phyloP scores from a whole-genome alignment of 495 filamentous ascomycete genomes.

The Haplographium delicatum region DNA sequence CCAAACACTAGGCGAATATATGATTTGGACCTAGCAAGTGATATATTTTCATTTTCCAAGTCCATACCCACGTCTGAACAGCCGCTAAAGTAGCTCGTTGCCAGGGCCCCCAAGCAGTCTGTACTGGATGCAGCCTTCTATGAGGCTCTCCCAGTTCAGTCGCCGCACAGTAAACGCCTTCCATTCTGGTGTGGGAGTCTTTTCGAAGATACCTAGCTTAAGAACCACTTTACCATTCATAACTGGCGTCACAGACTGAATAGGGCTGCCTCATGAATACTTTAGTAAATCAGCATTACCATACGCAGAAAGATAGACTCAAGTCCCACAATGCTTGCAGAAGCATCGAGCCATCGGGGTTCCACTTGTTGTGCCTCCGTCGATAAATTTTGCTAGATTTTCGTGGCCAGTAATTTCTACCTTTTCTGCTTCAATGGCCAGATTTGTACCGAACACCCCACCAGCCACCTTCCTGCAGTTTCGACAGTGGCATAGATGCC shows the following conservation, averaged over 20 bases:
- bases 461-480: slow-evolving; percentile 40
- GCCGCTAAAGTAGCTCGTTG: no score
- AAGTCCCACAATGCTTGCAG: slow-evolving; percentile 36
- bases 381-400: slow-evolving; percentile 32
- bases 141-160: slow-evolving; percentile 32
- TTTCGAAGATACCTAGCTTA: slow-evolving; percentile 40
- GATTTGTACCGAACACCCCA: slow-evolving; percentile 24
- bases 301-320: slow-evolving; percentile 18
- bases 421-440: slow-evolving; percentile 36
- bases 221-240: slow-evolving; percentile 31
- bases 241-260: slow-evolving; percentile 29
- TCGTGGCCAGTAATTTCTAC: slow-evolving; percentile 32
- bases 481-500: slow-evolving; percentile 32
- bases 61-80: no score
- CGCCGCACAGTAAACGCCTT: slow-evolving; percentile 32
- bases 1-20: no score
- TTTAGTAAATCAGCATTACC: background rate
- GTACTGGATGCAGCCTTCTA: slow-evolving; percentile 21
- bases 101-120: no score
- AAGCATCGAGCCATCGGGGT: slow-evolving; percentile 35
- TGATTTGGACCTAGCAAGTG: no score
- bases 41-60: no score
- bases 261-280: slow-evolving; percentile 26
- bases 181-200: slow-evolving; percentile 35
- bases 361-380: slow-evolving; percentile 32